Percentiles rank a stretch among this genome's conserved stretches.
Conservation (phyloP, 1,284 basidiomycete genomes). For the Moesziomyces antarcticus region DNA sequence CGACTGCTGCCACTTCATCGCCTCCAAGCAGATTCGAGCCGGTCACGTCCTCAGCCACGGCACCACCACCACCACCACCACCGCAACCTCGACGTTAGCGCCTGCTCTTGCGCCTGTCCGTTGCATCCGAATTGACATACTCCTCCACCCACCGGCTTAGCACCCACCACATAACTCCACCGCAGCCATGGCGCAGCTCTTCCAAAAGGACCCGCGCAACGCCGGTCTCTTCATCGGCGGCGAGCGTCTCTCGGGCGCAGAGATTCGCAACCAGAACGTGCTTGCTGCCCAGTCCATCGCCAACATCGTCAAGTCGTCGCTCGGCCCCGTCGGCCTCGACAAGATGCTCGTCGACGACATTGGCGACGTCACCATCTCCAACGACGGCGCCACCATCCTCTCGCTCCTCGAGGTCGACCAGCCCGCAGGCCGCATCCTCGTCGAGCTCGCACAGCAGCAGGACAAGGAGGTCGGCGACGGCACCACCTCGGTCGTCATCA, state of each 20-base stretch:
- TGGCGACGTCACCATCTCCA: slow-evolving; percentile 99
- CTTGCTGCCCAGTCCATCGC: slow-evolving; percentile 95
- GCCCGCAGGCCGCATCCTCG: slow-evolving; percentile 92
- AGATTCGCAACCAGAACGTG: slow-evolving; percentile 92
- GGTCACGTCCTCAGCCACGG: no score
- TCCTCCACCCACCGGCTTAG: neutral
- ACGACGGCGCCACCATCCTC: slow-evolving; percentile 98
- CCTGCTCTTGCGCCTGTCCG: no score
- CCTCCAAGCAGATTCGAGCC: no score
- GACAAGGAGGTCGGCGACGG: slow-evolving; percentile 99
- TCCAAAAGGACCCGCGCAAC: slow-evolving; percentile 66
- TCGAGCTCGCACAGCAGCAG: slow-evolving; percentile 98
- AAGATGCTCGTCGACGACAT: slow-evolving; percentile 95
- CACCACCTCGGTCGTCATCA: slow-evolving; percentile 97
- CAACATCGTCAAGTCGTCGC: slow-evolving; percentile 95
- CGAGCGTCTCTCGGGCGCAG: slow-evolving; percentile 90
- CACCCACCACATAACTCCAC: neutral
- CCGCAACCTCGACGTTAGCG: no score
- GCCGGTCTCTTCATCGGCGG: slow-evolving; percentile 81
- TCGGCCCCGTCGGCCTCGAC: slow-evolving; percentile 82
- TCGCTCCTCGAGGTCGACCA: slow-evolving; percentile 89
- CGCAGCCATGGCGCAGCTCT: slow-evolving; percentile 64
- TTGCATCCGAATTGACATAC: neutral
- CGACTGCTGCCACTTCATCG: no score
- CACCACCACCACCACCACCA: no score